These are phyloP conservation scores for Paraphysoderma sedebokerense DNA, from an alignment of 371 early-diverging fungal species.

Conservation along the genomic window DNA sequence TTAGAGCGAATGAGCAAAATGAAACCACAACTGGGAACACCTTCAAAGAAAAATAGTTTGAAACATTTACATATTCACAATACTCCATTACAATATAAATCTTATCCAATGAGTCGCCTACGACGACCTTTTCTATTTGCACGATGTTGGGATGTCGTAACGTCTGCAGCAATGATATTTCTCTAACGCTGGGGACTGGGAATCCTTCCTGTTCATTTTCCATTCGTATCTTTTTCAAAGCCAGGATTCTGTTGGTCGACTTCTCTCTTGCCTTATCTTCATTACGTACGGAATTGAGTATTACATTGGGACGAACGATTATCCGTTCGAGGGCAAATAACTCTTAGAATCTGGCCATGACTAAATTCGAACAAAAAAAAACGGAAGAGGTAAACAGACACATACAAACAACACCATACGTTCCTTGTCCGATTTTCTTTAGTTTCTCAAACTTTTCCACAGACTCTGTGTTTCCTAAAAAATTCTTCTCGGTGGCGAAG, in stretches of 20 bases:
- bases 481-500: too few species aligned
- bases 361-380: background rate
- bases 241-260: slow-evolving; percentile 52
- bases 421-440: slow-evolving; percentile 58
- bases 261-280: slow-evolving; percentile 62
- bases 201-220: slow-evolving; percentile 63
- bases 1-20: too few species aligned
- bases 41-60: too few species aligned
- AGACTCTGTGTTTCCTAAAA: too few species aligned
- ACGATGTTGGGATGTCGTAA: slow-evolving; percentile 78
- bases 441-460: slow-evolving; percentile 47
- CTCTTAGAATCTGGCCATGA: slow-evolving; percentile 1
- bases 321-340: too few species aligned
- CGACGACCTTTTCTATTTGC: slow-evolving; percentile 58
- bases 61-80: slow-evolving; percentile 62
- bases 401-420: slow-evolving; percentile 66
- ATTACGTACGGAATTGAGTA: too few species aligned
- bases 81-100: slow-evolving; percentile 64
- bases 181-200: slow-evolving; percentile 69
- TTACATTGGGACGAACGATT: too few species aligned
- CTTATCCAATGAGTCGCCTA: slow-evolving; percentile 36
- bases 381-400: background rate
- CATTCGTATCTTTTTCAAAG: slow-evolving; percentile 76
- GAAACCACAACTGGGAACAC: too few species aligned
- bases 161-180: slow-evolving; percentile 74